A percentile compares a stretch with the other conserved stretches of the same genome.
Evolutionary conservation across 352 stramenopile species (phyloP).

Genomic region (Thraustotheca clavata): DNA sequence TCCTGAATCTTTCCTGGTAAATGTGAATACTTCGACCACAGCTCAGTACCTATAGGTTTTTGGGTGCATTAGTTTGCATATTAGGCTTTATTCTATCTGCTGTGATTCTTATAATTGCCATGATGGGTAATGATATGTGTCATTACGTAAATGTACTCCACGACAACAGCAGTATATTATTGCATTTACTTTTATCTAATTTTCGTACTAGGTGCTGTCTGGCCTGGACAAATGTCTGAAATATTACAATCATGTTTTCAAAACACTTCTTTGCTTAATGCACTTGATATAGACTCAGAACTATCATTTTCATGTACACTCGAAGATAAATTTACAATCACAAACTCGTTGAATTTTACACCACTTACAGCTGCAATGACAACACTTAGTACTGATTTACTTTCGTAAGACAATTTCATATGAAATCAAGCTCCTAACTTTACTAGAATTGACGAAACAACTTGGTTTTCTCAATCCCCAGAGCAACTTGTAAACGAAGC

Average conservation of each 20-base stretch:
- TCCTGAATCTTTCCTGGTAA: slow-evolving; percentile 57
- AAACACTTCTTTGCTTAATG: slow-evolving; percentile 43
- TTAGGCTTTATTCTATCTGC: slow-evolving; percentile 63
- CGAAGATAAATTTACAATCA: slow-evolving; percentile 41
- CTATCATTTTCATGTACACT: slow-evolving; percentile 54
- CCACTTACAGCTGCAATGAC: slow-evolving; percentile 31
- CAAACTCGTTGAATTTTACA: slow-evolving; percentile 34
- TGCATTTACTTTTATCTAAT: neutral
- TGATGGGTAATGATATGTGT: slow-evolving; percentile 70
- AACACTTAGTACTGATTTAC: slow-evolving; percentile 38
- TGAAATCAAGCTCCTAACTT: neutral
- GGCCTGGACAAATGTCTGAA: slow-evolving; percentile 26
- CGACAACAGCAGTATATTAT: slow-evolving; percentile 52
- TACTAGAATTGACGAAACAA: slow-evolving; percentile 35
- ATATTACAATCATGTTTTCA: slow-evolving; percentile 66
- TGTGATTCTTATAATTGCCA: slow-evolving; percentile 57
- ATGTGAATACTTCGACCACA: neutral
- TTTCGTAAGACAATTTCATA: slow-evolving; percentile 34
- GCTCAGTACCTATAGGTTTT: slow-evolving; percentile 22
- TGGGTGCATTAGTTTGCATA: slow-evolving; percentile 66
- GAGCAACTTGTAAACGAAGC: slow-evolving; percentile 37
- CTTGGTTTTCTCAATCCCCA: slow-evolving; percentile 42
- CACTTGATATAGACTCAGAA: slow-evolving; percentile 37
- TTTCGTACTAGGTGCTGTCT: neutral
- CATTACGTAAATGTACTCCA: slow-evolving; percentile 77